Base-by-base conservation (phyloP, 805 yeast species). In the Candida broadrunensis region DNA sequence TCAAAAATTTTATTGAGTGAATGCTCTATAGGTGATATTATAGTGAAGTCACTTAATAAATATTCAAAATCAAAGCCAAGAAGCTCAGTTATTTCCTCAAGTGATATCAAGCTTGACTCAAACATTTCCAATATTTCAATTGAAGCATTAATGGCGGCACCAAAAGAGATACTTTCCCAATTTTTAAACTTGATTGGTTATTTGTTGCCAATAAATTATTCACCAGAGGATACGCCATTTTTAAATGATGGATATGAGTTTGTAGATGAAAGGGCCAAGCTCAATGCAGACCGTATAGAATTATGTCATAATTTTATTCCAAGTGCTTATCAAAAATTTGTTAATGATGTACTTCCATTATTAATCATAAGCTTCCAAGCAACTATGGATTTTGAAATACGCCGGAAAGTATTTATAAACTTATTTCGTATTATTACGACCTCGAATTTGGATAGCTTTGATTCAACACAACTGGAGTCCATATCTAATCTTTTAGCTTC, bases 61-160 rank as follows among this genome's bases (percentile, higher is more conserved):
- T 81, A 73, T 49, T 70, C 77, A 9, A 75, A 74, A 47, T 35
- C 33, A 41, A 20, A 40, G 26, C 21, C 33, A 23, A 29, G 18
- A 14, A 29, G 35, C 20, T 39, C 20, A 6, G 37, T 36, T 17
- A 33, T 40, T 36, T 29, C 26, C 20, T 23, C 16, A 18, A 1
- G 25, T 33, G n/a, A 14, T 31, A 8, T 15, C 8, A 6, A 7
- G 6, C 8, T 13, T 11, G 32, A 24, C n/a, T 21, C 24, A 21
- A 33, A 32, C 18, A 44, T 37, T 7, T n/a, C 32, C 12, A 6
- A 5, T 7, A 56, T 78, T 1, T 67, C 88, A 4, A 77, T 83
- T 35, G 95, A 86, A 52, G 77, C 87, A 0, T 60, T 88, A 30
- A 83, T 87, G 80, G 77, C 82, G 39, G 77, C 81, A 2, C 89